Evolutionary conservation across 2,329 filamentous ascomycete species (phyloP).

Genomic region (Xylaria sp.): DNA sequence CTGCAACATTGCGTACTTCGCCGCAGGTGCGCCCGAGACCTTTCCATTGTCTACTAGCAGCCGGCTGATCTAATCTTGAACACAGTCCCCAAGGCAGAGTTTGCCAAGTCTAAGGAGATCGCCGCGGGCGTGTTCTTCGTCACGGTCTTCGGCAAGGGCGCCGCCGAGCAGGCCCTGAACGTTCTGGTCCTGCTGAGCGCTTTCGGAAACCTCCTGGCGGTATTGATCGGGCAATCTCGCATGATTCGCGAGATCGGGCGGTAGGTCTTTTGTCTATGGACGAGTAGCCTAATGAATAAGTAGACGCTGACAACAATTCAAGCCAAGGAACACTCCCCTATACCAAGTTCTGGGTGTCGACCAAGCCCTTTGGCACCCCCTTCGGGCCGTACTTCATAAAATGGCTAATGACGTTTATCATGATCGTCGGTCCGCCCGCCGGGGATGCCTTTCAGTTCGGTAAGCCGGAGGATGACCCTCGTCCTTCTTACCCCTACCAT

Average conservation of each 20-base stretch:
- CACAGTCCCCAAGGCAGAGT: conserved; percentile 53
- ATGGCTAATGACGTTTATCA: conserved; percentile 58
- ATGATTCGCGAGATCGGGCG: conserved; percentile 62
- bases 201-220: conserved; percentile 60
- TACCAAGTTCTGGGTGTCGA: conserved; percentile 62
- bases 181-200: conserved; percentile 59
- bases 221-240: conserved; percentile 58
- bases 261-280: conserved; percentile 30
- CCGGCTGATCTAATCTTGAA: neutral
- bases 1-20: conserved; percentile 63
- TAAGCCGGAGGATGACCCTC: conserved; percentile 26
- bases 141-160: conserved; percentile 55
- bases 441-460: conserved; percentile 68
- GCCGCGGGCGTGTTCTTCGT: conserved; percentile 62
- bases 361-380: conserved; percentile 64
- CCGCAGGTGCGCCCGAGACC: conserved; percentile 44
- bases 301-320: conserved; percentile 26
- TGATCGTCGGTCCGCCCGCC: conserved; percentile 63
- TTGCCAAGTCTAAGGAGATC: conserved; percentile 53
- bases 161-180: conserved; percentile 56
- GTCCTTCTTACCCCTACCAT: neutral
- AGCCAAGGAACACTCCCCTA: conserved; percentile 64
- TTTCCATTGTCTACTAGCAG: neutral
- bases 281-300: too few relatives aligned
- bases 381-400: conserved; percentile 61